Conservation (phyloP, 352 stramenopile species). For the Phytophthora cryptogea region DNA sequence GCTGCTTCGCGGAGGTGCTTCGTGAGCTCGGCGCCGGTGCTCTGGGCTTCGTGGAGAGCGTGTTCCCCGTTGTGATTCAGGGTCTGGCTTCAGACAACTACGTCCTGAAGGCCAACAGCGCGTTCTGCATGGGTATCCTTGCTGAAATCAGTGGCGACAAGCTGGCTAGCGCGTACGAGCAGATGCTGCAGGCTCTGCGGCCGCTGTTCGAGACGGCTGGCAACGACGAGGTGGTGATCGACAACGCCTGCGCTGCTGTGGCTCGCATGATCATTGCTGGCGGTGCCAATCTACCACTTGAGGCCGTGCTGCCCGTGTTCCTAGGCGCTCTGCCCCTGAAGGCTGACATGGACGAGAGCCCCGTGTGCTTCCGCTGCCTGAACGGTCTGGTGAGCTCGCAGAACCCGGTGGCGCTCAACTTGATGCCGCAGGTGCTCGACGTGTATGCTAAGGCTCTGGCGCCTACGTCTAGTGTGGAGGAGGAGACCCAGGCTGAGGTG, state of each 20-base stretch:
- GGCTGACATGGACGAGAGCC: slow-evolving; percentile 96
- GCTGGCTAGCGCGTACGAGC: slow-evolving; percentile 86
- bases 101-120: slow-evolving; percentile 94
- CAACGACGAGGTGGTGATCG: slow-evolving; percentile 88
- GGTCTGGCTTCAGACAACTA: slow-evolving; percentile 91
- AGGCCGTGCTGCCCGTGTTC: slow-evolving; percentile 94
- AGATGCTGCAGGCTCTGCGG: slow-evolving; percentile 91
- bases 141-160: slow-evolving; percentile 81
- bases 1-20: slow-evolving; percentile 95
- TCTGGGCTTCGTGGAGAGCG: slow-evolving; percentile 88
- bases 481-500: slow-evolving; percentile 76
- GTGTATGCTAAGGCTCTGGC: slow-evolving; percentile 81
- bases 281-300: slow-evolving; percentile 83
- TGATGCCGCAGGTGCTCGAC: slow-evolving; percentile 77
- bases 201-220: slow-evolving; percentile 90
- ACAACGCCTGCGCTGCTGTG: slow-evolving; percentile 94
- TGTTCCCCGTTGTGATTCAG: slow-evolving; percentile 92
- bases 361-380: slow-evolving; percentile 95
- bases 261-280: slow-evolving; percentile 92
- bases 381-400: slow-evolving; percentile 93
- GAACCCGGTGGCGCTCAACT: slow-evolving; percentile 73
- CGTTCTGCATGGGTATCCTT: slow-evolving; percentile 94
- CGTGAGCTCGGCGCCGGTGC: slow-evolving; percentile 85
- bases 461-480: slow-evolving; percentile 66
- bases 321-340: slow-evolving; percentile 94